Evolutionary conservation across 2,329 filamentous ascomycete species (phyloP), one percentile per base, ranked within the genome.

Genomic region (Aquanectria penicillioides): DNA sequence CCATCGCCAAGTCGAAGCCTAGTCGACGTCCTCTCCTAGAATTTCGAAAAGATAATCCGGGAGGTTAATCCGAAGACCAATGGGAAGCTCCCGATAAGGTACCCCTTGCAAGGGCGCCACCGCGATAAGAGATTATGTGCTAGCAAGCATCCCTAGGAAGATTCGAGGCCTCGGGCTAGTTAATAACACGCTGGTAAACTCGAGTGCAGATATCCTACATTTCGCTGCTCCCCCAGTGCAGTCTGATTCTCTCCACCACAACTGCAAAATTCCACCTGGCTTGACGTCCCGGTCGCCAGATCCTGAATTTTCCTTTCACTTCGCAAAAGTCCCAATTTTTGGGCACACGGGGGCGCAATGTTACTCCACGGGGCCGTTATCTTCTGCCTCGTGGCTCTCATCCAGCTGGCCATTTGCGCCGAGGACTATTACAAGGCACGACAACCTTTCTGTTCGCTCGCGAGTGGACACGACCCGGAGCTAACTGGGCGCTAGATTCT

Each of bases 341-440:
- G 61, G 55, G 61, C 59, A 49, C 49, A 28, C 29, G 28, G 25
- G 48, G 28, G 41, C 73, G 77, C 73, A 63, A 86, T 88, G 86
- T 79, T 85, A 74, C 73, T 86, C 63, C 77, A 71, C 71, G 78
- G 77, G 59, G 78, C 80, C 70, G 75, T 80, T 61, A 73, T 86
- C 71, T 75, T 80, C 54, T 68, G 86, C 68, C 76, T 89, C 60
- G 72, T 87, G 61, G 78, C 80, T 38, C 71, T 89, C 11, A 71
- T 82, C 59, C 84, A 87, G 68, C 67, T 88, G 57, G 84, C 77
- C 15, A 66, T 84, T 55, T 87, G 85, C 74, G 81, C 81, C 33
- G 83, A 94, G 71, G 92, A 95, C 74, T 94, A 89, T 73, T 95
- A 95, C 78, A 92, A 93, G 77, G 90, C 90, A 75, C 50, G 73